Evolutionary conservation across 2,329 filamentous ascomycete genomes (phyloP), one percentile per base, ranked within the genome.

Genomic region (Penicillium sp.): DNA sequence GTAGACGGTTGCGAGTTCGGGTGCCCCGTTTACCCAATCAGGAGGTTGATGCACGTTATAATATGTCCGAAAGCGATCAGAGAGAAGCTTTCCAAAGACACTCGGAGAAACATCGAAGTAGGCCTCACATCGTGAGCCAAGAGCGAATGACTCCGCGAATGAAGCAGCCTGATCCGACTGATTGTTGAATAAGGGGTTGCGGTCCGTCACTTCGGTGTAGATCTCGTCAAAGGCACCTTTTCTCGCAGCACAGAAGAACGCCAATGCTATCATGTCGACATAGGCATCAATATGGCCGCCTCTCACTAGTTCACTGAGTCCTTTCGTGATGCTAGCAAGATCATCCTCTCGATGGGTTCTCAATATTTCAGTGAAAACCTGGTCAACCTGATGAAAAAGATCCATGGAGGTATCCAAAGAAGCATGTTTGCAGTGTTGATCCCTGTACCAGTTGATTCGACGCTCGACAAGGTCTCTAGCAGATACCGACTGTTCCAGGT

Each of bases 91-190:
- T 50, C 81, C 81, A 33, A 84, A 72, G 5, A 75, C 74, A 29
- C 77, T 78, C 2, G 81, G 81, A 2, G 74, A 66, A 48, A 87
- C 79, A 57, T 84, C 84, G 56, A 87, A 86, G 64, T 86, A 87
- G 1, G 81, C 77, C 58, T 86, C 84, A 64, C 85, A 88, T 53
- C 84, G 82, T 3, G 85, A 87, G 1, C 85, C 85, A 1, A 87
- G 74, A 0, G 84, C 85, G 70, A 86, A 87, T 0, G 86, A 80
- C 66, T 87, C 85, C 1, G 85, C 81, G 63, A 87, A 87, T 7
- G 84, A 84, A 31, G 84, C 85, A 14, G 85, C 84, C 68, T 88
- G 85, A 55, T 87, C 85, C 1, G 84, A 76, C 55, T 86, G 84
- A 21, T 81, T 77, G 53, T 86, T 83, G 69, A 86, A 85, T 10